phyloP scores from a whole-genome alignment of 257 asterid species.

The Nemophila menziesii region DNA sequence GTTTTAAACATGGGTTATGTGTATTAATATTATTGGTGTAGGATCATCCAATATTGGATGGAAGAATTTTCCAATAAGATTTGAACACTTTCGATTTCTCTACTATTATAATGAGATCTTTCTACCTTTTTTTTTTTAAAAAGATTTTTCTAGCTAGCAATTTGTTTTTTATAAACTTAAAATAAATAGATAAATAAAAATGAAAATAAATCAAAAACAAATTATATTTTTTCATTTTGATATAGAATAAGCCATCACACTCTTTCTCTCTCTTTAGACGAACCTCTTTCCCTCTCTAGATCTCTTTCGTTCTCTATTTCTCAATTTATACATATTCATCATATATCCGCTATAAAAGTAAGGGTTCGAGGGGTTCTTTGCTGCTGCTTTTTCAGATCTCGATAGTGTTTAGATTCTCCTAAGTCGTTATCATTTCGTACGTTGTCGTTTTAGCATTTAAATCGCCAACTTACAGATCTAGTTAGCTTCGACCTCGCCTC shows the following conservation, averaged over 20 bases:
- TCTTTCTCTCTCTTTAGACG: slow-evolving; percentile 10
- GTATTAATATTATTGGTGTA: too few species aligned
- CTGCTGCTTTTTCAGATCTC: slow-evolving; percentile 41
- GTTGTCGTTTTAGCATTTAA: slow-evolving; percentile 16
- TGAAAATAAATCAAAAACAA: neutral
- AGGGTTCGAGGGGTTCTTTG: slow-evolving; percentile 37
- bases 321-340: slow-evolving; percentile 1
- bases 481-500: slow-evolving; percentile 30
- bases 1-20: too few species aligned
- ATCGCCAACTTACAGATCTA: slow-evolving; percentile 11
- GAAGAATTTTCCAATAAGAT: too few species aligned
- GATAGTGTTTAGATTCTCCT: slow-evolving; percentile 6
- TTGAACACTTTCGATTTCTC: too few species aligned
- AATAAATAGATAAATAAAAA: too few species aligned
- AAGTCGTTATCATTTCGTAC: slow-evolving; percentile 13
- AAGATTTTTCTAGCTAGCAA: neutral
- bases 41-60: too few species aligned
- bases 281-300: slow-evolving; percentile 12
- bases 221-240: too few species aligned
- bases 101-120: too few species aligned
- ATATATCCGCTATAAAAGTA: slow-evolving; percentile 14
- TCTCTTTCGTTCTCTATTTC: slow-evolving; percentile 21
- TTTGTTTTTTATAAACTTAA: too few species aligned
- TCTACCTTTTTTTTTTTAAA: too few species aligned
- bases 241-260: neutral